Conservation (phyloP, 345 rosid species). For the Euphorbia tirucalli region DNA sequence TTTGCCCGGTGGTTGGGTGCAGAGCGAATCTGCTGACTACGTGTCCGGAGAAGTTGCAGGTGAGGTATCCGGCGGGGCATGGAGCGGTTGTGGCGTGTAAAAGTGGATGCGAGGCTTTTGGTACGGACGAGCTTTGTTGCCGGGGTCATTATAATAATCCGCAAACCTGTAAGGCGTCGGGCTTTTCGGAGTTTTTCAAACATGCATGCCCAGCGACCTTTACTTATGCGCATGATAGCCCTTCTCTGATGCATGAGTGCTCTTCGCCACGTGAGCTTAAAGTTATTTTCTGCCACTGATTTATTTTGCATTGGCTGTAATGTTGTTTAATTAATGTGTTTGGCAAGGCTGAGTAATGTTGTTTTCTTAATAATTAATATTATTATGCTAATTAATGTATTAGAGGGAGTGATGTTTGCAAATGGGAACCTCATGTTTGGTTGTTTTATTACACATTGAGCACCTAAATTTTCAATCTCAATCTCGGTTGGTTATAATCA, state of each 20-base stretch:
- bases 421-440: too few species aligned
- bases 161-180: slow-evolving; percentile 65
- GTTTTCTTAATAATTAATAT: too few species aligned
- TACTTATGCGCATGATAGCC: slow-evolving; percentile 82
- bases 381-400: too few species aligned
- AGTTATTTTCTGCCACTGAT: slow-evolving; percentile 87
- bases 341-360: too few species aligned
- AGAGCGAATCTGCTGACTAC: slow-evolving; percentile 54
- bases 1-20: slow-evolving; percentile 90
- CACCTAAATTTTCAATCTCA: too few species aligned
- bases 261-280: slow-evolving; percentile 88
- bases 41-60: slow-evolving; percentile 61
- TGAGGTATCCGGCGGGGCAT: slow-evolving; percentile 31
- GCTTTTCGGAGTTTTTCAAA: slow-evolving; percentile 70
- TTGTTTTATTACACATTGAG: too few species aligned
- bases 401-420: too few species aligned
- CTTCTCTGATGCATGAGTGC: slow-evolving; percentile 84
- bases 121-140: slow-evolving; percentile 87
- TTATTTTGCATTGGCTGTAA: too few species aligned
- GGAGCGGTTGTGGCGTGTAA: slow-evolving; percentile 83
- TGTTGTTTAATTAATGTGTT: too few species aligned
- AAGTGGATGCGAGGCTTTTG: slow-evolving; percentile 83
- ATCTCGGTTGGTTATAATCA: too few species aligned
- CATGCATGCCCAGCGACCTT: slow-evolving; percentile 82
- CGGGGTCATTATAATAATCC: slow-evolving; percentile 75